Conservation (phyloP, 1,284 basidiomycete genomes). For the Ganoderma meredithae region DNA sequence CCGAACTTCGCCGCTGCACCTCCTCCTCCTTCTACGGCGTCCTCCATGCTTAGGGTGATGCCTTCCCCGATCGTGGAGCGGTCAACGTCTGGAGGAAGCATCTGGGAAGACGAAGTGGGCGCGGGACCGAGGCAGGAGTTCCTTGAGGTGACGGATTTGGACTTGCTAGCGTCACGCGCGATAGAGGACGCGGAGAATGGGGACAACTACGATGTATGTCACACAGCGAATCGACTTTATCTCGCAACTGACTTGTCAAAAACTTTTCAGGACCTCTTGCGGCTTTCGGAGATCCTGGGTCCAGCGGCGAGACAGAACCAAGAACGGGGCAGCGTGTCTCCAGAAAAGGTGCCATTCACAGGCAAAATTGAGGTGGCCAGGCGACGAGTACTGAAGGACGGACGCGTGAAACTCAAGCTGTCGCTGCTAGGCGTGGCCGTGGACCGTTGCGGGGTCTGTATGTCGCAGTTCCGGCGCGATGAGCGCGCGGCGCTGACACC, state of each 20-base stretch:
- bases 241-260: constrained; percentile 9
- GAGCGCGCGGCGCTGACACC: constrained; percentile 66
- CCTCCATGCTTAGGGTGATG: constrained; percentile 10
- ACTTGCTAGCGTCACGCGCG: constrained; percentile 61
- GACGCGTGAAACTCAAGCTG: constrained; percentile 82
- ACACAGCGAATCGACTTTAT: not conserved
- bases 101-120: constrained; percentile 18
- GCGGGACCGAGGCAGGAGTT: constrained; percentile 31
- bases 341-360: constrained; percentile 50
- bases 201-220: constrained; percentile 67
- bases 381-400: constrained; percentile 70
- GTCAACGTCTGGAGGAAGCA: constrained; percentile 28
- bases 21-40: not conserved
- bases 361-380: constrained; percentile 72
- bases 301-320: constrained; percentile 47
- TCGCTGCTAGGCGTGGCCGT: constrained; percentile 75
- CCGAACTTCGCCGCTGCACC: not conserved
- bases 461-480: constrained; percentile 75
- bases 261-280: constrained; percentile 55
- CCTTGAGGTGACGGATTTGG: constrained; percentile 65
- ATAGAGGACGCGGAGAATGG: constrained; percentile 52
- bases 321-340: constrained; percentile 1
- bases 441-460: constrained; percentile 82
- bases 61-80: constrained; percentile 20
- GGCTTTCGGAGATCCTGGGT: constrained; percentile 70